phyloP scores from a whole-genome alignment of 805 yeast species.

The Schizosaccharomyces cryophilus region DNA sequence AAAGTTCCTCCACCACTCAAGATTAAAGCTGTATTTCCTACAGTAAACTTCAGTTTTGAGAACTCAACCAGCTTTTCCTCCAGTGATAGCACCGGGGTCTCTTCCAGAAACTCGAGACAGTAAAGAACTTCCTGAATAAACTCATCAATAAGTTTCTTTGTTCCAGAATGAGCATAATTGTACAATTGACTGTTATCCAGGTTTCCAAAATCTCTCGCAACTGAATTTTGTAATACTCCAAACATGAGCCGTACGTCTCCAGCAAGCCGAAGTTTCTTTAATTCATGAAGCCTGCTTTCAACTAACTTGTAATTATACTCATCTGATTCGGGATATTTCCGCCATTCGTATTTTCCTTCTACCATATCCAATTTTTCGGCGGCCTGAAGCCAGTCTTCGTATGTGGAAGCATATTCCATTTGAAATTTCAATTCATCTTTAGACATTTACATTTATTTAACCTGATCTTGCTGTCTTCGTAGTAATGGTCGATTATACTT shows the following conservation, averaged over 20 bases:
- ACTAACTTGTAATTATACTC: conserved; percentile 52
- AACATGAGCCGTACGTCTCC: conserved; percentile 38
- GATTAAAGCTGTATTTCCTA: conserved; percentile 86
- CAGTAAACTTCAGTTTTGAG: conserved; percentile 68
- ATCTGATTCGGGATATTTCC: conserved; percentile 28
- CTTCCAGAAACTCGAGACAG: conserved; percentile 17
- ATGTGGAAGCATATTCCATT: conserved; percentile 5
- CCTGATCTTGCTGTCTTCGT: no score
- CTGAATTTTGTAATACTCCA: conserved; percentile 57
- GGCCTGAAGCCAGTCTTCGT: conserved; percentile 41
- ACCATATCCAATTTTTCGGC: conserved; percentile 38
- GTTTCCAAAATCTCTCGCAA: conserved; percentile 67
- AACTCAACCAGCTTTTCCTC: conserved; percentile 50
- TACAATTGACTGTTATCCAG: conserved; percentile 64
- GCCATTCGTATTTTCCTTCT: conserved; percentile 42
- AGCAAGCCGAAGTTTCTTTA: conserved; percentile 31
- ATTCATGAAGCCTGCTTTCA: conserved; percentile 24
- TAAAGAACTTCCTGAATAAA: conserved; percentile 53
- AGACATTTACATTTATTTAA: not conserved
- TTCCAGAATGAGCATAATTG: conserved; percentile 60
- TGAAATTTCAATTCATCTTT: not conserved
- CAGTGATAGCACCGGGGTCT: conserved; percentile 10
- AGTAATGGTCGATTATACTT: no score
- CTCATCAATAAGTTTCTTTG: conserved; percentile 60
- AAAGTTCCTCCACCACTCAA: conserved; percentile 89